A percentile compares a stretch with the other conserved stretches of the same genome.
Evolutionary conservation across 2,329 filamentous ascomycete genomes (phyloP).

Genomic region (Aaosphaeria arxii): DNA sequence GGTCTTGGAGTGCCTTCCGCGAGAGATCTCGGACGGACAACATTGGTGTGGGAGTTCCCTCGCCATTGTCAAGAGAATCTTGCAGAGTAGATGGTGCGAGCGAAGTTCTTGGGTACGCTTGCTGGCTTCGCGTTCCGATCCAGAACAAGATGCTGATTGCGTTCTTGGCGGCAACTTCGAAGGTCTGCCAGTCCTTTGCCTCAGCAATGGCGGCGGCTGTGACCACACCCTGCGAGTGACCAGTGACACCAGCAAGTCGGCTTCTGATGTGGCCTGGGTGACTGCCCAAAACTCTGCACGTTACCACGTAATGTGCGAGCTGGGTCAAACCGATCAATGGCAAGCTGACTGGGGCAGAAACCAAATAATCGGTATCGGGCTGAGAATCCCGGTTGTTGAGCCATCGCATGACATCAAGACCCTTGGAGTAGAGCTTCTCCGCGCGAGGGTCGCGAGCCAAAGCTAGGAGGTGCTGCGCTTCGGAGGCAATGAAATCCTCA

Average conservation of each 20-base stretch:
- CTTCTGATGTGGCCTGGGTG: slow-evolving; percentile 86
- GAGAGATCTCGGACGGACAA: slow-evolving; percentile 93
- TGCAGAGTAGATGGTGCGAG: slow-evolving; percentile 86
- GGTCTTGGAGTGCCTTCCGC: slow-evolving; percentile 83
- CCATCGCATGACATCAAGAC: slow-evolving; percentile 93
- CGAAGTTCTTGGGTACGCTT: slow-evolving; percentile 93
- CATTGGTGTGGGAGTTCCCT: slow-evolving; percentile 96
- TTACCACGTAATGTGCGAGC: slow-evolving; percentile 91
- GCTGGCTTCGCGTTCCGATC: slow-evolving; percentile 96
- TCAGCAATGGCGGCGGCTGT: slow-evolving; percentile 89
- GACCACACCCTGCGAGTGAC: slow-evolving; percentile 95
- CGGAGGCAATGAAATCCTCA: slow-evolving; percentile 75
- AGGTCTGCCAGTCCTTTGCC: slow-evolving; percentile 90
- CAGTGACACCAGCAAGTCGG: slow-evolving; percentile 81
- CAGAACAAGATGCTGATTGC: slow-evolving; percentile 94
- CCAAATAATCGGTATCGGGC: slow-evolving; percentile 80
- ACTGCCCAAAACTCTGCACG: slow-evolving; percentile 85
- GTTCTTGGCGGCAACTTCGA: slow-evolving; percentile 72
- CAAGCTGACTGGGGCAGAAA: slow-evolving; percentile 65
- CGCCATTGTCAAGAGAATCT: slow-evolving; percentile 89
- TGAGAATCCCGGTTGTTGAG: slow-evolving; percentile 84
- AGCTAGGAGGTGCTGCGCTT: slow-evolving; percentile 82
- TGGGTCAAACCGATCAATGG: slow-evolving; percentile 95
- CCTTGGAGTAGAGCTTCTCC: slow-evolving; percentile 95
- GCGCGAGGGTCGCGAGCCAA: slow-evolving; percentile 80